Evolutionary conservation across 1,284 basidiomycete species (phyloP).

Genomic region (Apiotrichum gamsii): DNA sequence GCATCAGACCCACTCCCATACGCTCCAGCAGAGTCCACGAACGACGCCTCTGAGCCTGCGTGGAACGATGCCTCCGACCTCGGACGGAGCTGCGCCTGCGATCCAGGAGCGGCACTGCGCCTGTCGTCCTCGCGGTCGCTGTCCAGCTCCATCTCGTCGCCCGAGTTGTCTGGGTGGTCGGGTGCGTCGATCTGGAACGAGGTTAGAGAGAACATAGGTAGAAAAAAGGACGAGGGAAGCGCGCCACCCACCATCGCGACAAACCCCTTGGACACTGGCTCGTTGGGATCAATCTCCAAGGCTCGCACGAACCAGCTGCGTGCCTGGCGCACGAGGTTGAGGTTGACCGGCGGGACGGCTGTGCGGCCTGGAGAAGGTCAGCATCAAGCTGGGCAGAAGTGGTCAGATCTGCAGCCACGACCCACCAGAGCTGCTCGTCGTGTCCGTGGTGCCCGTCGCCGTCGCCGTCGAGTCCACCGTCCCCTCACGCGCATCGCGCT

Average conservation of each 20-base stretch:
- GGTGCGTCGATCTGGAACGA: conserved; percentile 8
- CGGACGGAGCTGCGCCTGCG: too few relatives aligned
- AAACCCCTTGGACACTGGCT: conserved; percentile 30
- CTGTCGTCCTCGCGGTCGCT: background rate
- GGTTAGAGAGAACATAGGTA: background rate
- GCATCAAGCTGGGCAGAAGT: background rate
- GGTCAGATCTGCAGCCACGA: background rate
- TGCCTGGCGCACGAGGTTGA: conserved; percentile 21
- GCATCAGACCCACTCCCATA: too few relatives aligned
- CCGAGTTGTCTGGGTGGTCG: background rate
- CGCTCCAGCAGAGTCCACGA: too few relatives aligned
- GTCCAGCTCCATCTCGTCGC: conserved; percentile 1
- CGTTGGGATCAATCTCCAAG: conserved; percentile 22
- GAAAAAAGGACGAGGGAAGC: background rate
- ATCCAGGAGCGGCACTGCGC: too few relatives aligned
- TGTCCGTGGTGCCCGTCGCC: background rate
- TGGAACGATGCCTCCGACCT: too few relatives aligned
- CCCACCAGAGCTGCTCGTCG: background rate
- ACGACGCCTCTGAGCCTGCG: too few relatives aligned
- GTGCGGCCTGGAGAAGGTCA: background rate
- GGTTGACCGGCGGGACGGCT: conserved; percentile 2
- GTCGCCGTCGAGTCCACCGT: background rate
- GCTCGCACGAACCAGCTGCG: conserved; percentile 34
- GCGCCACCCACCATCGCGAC: conserved; percentile 24
- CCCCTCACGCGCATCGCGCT: background rate